These are phyloP conservation scores for Macroventuria anomochaeta DNA, from an alignment of 2,329 filamentous ascomycete genomes.

Conservation along the genomic window DNA sequence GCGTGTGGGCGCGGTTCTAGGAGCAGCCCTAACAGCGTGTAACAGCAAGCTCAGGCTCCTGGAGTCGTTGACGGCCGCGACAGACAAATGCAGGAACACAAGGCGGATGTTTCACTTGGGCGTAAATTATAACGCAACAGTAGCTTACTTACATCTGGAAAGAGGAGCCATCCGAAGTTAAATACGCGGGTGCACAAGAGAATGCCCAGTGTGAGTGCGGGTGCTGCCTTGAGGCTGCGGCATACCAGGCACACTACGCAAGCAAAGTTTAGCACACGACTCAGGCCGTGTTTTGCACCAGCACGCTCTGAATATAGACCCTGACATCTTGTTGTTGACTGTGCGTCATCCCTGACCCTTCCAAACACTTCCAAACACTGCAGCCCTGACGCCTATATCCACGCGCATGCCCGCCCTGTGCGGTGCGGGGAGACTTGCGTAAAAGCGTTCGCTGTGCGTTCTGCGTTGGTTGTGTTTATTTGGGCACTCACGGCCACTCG, in stretches of 20 bases:
- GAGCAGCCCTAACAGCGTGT: constrained; percentile 5
- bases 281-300: constrained; percentile 10
- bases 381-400: constrained; percentile 10
- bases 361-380: neutral
- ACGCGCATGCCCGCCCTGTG: constrained; percentile 5
- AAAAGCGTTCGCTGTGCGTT: constrained; percentile 9
- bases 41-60: constrained; percentile 5
- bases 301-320: constrained; percentile 2
- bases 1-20: constrained; percentile 1
- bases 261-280: constrained; percentile 12
- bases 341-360: neutral
- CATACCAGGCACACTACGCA: constrained; percentile 13
- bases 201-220: neutral
- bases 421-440: constrained; percentile 12
- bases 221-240: constrained; percentile 18
- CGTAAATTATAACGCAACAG: constrained; percentile 17
- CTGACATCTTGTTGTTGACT: constrained; percentile 11
- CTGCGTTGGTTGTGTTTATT: constrained; percentile 10
- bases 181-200: constrained; percentile 2
- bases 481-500: constrained; percentile 7
- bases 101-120: constrained; percentile 22
- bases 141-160: constrained; percentile 3
- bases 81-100: constrained; percentile 13
- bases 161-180: constrained; percentile 17
- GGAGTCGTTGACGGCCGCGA: constrained; percentile 5